These are phyloP conservation scores for Zymoseptoria passerinii DNA, from an alignment of 2,329 filamentous ascomycete species.

Conservation along the genomic window DNA sequence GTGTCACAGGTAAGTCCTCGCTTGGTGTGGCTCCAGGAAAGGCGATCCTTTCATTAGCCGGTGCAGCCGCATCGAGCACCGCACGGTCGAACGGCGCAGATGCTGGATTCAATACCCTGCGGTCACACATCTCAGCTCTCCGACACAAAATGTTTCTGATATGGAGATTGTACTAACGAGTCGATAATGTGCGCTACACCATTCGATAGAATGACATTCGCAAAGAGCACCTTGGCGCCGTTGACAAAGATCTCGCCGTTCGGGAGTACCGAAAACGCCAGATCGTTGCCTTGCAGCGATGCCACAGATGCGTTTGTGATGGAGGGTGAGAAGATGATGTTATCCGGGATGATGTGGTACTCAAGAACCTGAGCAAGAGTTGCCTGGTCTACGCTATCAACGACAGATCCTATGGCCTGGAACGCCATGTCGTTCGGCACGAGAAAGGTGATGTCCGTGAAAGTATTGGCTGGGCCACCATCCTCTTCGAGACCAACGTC, in stretches of 20 bases:
- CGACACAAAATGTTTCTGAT: background rate
- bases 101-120: background rate
- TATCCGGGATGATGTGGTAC: conserved; percentile 3
- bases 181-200: conserved; percentile 9
- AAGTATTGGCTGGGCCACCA: background rate
- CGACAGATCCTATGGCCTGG: conserved; percentile 1
- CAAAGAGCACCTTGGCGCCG: conserved; percentile 3
- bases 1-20: background rate
- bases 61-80: background rate
- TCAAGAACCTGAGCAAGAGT: background rate
- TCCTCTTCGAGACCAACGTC: conserved; percentile 1
- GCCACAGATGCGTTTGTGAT: conserved; percentile 1
- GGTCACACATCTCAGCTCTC: background rate
- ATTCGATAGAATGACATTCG: conserved; percentile 7
- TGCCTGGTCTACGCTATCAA: conserved; percentile 1
- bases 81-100: background rate
- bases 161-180: background rate
- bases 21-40: background rate
- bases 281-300: background rate
- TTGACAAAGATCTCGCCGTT: conserved; percentile 5
- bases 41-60: background rate
- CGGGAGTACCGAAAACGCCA: background rate
- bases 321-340: conserved; percentile 2
- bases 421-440: background rate
- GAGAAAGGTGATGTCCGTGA: conserved; percentile 2